phyloP scores from a whole-genome alignment of 331 rosid genomes.

The Telfairia occidentalis region DNA sequence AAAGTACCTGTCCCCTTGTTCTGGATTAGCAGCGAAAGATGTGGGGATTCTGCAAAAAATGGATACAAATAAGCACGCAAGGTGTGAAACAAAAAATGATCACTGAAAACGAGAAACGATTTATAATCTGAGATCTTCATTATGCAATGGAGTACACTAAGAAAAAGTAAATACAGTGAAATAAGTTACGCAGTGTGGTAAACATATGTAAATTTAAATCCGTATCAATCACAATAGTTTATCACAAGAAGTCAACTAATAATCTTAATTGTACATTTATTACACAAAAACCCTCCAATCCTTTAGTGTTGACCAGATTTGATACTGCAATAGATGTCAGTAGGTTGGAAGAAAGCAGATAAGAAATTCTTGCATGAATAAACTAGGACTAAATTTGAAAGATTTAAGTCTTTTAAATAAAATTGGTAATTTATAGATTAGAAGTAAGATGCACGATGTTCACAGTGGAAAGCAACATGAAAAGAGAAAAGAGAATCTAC shows the following conservation, averaged over 20 bases:
- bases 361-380: neutral
- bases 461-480: neutral
- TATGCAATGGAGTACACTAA: neutral
- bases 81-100: neutral
- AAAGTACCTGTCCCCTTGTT: constrained; percentile 31
- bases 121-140: neutral
- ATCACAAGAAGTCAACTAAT: neutral
- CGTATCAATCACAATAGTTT: neutral
- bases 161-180: neutral
- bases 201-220: neutral
- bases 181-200: neutral
- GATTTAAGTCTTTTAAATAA: neutral
- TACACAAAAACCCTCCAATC: neutral
- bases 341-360: neutral
- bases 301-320: neutral
- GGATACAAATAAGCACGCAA: neutral
- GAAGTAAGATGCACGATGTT: neutral
- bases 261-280: neutral
- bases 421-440: too few relatives aligned
- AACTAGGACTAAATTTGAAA: neutral
- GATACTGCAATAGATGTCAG: neutral
- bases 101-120: neutral
- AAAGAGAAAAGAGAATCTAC: neutral
- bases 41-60: constrained; percentile 30
- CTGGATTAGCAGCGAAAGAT: constrained; percentile 37